Base-by-base conservation (phyloP, 2,329 filamentous ascomycete genomes). In the Graphium sp. region DNA sequence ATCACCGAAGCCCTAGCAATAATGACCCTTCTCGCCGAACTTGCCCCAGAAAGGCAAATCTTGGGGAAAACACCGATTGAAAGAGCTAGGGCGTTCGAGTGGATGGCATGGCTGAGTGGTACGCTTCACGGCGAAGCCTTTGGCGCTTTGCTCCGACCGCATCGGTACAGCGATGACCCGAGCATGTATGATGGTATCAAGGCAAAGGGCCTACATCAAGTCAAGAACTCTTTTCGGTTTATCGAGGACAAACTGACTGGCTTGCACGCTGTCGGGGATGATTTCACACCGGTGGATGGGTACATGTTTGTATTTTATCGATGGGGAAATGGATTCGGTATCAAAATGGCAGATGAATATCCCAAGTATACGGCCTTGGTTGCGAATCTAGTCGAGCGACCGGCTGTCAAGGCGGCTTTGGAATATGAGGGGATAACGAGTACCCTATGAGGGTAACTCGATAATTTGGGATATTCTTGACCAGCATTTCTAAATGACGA, bases 1-100 rank as follows among this genome's bases (percentile, higher is more conserved):
- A 39, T 54, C 22, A 50, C 46, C 2, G 51, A 54, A 28, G 36
- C 45, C 28, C 40, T 43, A 0, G 50, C 49, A 4, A 33, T 54
- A 4, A 27, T 52, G 2, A 45, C 31, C 8, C 52, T 47, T 36
- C 42, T 51, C 26, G 40, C 42, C 3, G 40, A 41, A 0, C 34
- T 49, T 1, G 22, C 41, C 0, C 41, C 40, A 0, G 14, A 38
- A 0, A 14, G 33, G 5, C 26, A 34, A 0, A 32, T 53, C 0
- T 19, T 45, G 0, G 48, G 49, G 0, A n/a, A 26, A 2, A 32
- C 30, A 0, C 2, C 26, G 0, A 9, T 48, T 1, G 37, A 43
- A 4, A 37, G 34, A 0, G 43, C 48, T 3, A 43, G 39, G 21
- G 39, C 43, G 0, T 10, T 37, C 1, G 42, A 53, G 29, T 55